These are phyloP conservation scores for Mycena rebaudengoi DNA, from an alignment of 768 basidiomycete genomes.

Conservation along the genomic window DNA sequence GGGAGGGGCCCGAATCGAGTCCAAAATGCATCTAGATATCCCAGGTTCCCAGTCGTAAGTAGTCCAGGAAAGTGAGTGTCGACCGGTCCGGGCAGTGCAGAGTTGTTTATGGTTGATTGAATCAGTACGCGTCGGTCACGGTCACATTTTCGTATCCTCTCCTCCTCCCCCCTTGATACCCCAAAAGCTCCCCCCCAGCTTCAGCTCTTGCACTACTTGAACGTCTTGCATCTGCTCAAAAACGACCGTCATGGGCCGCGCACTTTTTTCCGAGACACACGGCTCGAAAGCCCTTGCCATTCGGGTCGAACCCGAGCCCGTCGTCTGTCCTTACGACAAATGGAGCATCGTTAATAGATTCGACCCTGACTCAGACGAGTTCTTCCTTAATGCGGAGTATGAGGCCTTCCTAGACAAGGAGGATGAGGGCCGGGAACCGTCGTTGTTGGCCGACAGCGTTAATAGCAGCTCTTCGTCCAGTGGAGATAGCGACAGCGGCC, in stretches of 20 bases:
- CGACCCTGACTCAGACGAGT: conserved; percentile 85
- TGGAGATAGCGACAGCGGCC: conserved; percentile 53
- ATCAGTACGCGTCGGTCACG: conserved; percentile 15
- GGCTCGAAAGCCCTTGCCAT: conserved; percentile 45
- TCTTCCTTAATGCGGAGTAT: conserved; percentile 68
- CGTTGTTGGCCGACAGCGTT: conserved; percentile 36
- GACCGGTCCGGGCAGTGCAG: no score
- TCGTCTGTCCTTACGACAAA: conserved; percentile 46
- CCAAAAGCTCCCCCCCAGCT: conserved; percentile 13
- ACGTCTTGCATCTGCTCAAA: conserved; percentile 19
- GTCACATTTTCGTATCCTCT: background rate
- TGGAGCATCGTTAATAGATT: conserved; percentile 76
- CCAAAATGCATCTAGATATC: no score
- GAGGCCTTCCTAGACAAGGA: conserved; percentile 69
- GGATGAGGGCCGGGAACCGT: conserved; percentile 41
- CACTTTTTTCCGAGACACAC: conserved; percentile 62
- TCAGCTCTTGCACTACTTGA: conserved; percentile 21
- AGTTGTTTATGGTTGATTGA: no score
- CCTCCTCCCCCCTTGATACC: background rate
- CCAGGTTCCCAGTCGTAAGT: no score
- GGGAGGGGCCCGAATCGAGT: no score
- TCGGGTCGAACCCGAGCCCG: conserved; percentile 52
- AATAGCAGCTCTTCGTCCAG: conserved; percentile 40
- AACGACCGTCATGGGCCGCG: conserved; percentile 59
- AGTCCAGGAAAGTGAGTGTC: no score